A percentile compares a stretch with the other conserved stretches of the same genome.
These are phyloP conservation scores for Aspergillus melleus DNA, from an alignment of 2,329 filamentous ascomycete genomes.

Conservation along the genomic window DNA sequence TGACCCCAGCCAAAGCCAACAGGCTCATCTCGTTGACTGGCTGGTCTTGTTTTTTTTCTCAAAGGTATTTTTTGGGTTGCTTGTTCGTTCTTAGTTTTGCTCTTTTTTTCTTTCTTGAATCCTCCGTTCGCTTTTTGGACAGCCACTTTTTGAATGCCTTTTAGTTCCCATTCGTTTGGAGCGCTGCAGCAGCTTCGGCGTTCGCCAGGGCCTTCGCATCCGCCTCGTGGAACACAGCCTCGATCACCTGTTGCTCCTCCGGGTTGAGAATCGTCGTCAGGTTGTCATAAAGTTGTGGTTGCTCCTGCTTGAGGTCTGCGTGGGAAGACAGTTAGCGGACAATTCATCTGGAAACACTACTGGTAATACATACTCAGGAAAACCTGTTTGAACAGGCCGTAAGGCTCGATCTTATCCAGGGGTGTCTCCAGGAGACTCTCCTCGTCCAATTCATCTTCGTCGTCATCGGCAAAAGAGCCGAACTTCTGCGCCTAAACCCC, in stretches of 20 bases:
- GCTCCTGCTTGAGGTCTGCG: slow-evolving; percentile 81
- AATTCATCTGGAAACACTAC: background rate
- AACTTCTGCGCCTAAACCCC: slow-evolving; percentile 73
- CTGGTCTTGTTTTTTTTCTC: slow-evolving; percentile 14
- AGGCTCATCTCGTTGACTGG: slow-evolving; percentile 19
- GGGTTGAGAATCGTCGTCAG: slow-evolving; percentile 75
- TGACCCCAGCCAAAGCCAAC: slow-evolving; percentile 14
- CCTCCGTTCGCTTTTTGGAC: slow-evolving; percentile 1
- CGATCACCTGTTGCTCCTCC: slow-evolving; percentile 79
- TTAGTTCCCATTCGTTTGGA: slow-evolving; percentile 38
- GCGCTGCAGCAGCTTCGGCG: slow-evolving; percentile 37
- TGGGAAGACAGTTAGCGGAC: slow-evolving; percentile 28
- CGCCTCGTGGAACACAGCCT: slow-evolving; percentile 73
- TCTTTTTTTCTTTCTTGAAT: slow-evolving; percentile 3
- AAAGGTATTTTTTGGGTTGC: background rate
- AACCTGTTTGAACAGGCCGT: slow-evolving; percentile 80
- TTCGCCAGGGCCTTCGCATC: slow-evolving; percentile 53
- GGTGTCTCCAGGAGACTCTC: slow-evolving; percentile 90
- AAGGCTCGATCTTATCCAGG: slow-evolving; percentile 92
- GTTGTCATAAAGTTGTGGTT: slow-evolving; percentile 82
- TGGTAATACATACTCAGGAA: slow-evolving; percentile 70
- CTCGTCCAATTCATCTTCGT: slow-evolving; percentile 90
- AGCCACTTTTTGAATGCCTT: slow-evolving; percentile 14
- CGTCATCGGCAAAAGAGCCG: slow-evolving; percentile 69
- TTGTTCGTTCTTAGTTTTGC: slow-evolving; percentile 1